Conservation (phyloP, 2,329 filamentous ascomycete genomes). For the Aspergillus tanneri region DNA sequence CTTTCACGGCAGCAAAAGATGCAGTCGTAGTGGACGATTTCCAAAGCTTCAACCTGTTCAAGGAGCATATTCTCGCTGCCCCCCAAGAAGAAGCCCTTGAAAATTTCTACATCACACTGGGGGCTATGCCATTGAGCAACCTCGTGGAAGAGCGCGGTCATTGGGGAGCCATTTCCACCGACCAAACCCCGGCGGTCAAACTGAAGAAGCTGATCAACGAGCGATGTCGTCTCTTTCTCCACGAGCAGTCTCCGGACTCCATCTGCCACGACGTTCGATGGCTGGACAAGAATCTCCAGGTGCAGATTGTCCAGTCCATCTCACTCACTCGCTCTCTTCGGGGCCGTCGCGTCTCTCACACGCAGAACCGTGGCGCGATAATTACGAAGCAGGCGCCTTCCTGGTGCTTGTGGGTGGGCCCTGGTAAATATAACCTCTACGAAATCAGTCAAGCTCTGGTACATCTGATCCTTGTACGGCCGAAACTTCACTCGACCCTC, state of each 20-base stretch:
- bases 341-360: constrained; percentile 67
- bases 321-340: constrained; percentile 73
- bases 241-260: constrained; percentile 74
- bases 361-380: constrained; percentile 74
- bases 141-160: constrained; percentile 76
- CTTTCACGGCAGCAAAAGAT: constrained; percentile 67
- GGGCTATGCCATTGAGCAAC: constrained; percentile 71
- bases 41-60: constrained; percentile 84
- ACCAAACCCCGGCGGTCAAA: constrained; percentile 67
- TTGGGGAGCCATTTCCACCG: constrained; percentile 64
- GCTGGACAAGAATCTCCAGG: constrained; percentile 80
- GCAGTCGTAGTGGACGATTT: constrained; percentile 86
- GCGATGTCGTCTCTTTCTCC: constrained; percentile 82
- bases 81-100: constrained; percentile 88
- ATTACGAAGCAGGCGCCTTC: constrained; percentile 56
- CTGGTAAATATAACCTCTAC: constrained; percentile 75
- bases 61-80: constrained; percentile 76
- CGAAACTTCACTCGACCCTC: constrained; percentile 83
- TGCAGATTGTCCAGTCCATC: constrained; percentile 76
- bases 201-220: constrained; percentile 82
- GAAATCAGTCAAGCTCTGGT: constrained; percentile 89
- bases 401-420: constrained; percentile 73
- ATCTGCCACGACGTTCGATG: constrained; percentile 86
- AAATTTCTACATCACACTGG: constrained; percentile 77
- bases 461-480: constrained; percentile 73